These are phyloP conservation scores for Groenewaldozyma sp. DNA, from an alignment of 1,139 yeast genomes.

Conservation along the genomic window DNA sequence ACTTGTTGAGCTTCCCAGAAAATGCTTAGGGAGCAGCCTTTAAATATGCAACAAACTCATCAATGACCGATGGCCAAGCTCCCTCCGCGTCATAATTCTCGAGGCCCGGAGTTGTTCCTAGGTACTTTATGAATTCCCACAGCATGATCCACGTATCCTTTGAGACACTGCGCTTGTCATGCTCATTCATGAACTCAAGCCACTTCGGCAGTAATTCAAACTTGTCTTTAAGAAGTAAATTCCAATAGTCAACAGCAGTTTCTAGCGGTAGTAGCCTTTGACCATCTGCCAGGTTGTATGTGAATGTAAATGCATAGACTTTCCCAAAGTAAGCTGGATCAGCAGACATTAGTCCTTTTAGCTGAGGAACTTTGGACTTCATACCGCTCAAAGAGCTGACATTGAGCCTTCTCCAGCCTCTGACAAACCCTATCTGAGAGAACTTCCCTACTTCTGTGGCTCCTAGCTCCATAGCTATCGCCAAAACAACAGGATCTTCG, in stretches of 20 bases:
- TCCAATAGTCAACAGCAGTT: constrained; percentile 73
- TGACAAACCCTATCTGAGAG: constrained; percentile 38
- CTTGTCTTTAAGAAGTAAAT: constrained; percentile 41
- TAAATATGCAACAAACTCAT: constrained; percentile 61
- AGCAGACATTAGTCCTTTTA: constrained; percentile 31
- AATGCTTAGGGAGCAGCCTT: no score
- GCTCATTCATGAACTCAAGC: constrained; percentile 39
- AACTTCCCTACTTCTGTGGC: constrained; percentile 63
- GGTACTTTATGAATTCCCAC: constrained; percentile 51
- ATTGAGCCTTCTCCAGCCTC: constrained; percentile 42
- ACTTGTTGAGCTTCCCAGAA: no score
- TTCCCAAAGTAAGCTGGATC: constrained; percentile 39
- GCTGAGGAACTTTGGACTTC: constrained; percentile 36
- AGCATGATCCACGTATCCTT: constrained; percentile 84
- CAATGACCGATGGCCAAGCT: constrained; percentile 90
- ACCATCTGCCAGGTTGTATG: constrained; percentile 52
- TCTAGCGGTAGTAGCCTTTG: constrained; percentile 46
- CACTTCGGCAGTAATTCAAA: constrained; percentile 39
- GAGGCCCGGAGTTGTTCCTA: constrained; percentile 43
- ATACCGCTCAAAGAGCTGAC: constrained; percentile 40
- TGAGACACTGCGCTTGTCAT: constrained; percentile 41
- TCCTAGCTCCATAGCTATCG: constrained; percentile 58
- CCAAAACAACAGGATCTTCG: constrained; percentile 63
- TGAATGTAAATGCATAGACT: constrained; percentile 65
- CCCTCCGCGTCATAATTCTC: constrained; percentile 54